Evolutionary conservation across 345 rosid genomes (phyloP).

Genomic region (Luvunga scandens): DNA sequence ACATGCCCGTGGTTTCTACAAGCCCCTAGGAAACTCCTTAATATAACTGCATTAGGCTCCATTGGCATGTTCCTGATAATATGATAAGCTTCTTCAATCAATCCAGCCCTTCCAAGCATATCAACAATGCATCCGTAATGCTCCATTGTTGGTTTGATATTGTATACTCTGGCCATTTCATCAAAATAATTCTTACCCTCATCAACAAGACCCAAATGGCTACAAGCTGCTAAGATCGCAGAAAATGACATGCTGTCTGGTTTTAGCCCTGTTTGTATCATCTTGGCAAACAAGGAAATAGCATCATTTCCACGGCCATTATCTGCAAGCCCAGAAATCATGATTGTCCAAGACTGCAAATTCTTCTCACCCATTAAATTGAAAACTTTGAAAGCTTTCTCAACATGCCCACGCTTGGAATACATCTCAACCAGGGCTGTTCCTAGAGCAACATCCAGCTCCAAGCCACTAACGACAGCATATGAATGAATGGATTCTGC

Average conservation of each 20-base stretch:
- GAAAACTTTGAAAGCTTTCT: conserved; percentile 34
- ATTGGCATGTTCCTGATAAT: conserved; percentile 29
- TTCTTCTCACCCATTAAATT: conserved; percentile 31
- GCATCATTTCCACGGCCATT: conserved; percentile 21
- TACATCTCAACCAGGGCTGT: conserved; percentile 58
- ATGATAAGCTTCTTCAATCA: conserved; percentile 27
- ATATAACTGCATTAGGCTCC: conserved; percentile 28
- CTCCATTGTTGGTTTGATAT: conserved; percentile 26
- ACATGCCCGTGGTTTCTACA: conserved; percentile 24
- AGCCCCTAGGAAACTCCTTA: conserved; percentile 31
- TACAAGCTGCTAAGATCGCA: conserved; percentile 29
- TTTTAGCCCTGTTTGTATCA: conserved; percentile 21
- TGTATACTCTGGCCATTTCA: conserved; percentile 13
- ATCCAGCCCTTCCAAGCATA: conserved; percentile 36
- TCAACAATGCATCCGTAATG: conserved; percentile 39
- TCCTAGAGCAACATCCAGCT: conserved; percentile 38
- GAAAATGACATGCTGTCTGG: conserved; percentile 30
- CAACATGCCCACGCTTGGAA: conserved; percentile 43
- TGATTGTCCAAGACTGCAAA: conserved; percentile 47
- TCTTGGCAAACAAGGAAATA: conserved; percentile 18
- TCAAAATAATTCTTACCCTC: conserved; percentile 22
- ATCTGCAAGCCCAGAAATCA: conserved; percentile 43
- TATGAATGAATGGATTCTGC: conserved; percentile 35
- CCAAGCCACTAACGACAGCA: conserved; percentile 23
- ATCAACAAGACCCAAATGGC: conserved; percentile 32